phyloP scores from a whole-genome alignment of 345 rosid genomes.

The Syzygium aromaticum region DNA sequence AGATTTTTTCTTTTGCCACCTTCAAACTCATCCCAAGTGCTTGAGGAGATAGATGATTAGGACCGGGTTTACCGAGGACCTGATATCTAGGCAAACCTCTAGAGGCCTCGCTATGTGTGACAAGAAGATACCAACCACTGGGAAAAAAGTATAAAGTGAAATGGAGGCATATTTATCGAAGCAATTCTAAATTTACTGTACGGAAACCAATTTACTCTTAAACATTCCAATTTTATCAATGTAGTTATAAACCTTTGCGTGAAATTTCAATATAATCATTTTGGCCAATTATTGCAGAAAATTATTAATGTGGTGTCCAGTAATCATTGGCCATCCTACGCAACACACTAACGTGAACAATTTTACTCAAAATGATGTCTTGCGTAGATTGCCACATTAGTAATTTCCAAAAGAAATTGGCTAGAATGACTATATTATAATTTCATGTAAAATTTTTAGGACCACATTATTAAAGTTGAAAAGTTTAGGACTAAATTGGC shows the following conservation, averaged over 20 bases:
- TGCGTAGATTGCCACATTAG: not conserved
- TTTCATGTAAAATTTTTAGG: not conserved
- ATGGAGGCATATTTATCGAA: not conserved
- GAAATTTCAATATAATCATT: not conserved
- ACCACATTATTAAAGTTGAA: not conserved
- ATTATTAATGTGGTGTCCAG: not conserved
- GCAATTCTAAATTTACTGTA: not conserved
- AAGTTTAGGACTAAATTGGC: rapidly evolving
- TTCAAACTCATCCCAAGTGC: not conserved
- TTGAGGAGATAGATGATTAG: not conserved
- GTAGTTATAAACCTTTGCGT: not conserved
- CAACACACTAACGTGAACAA: not conserved
- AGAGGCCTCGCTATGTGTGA: not conserved
- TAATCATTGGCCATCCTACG: not conserved
- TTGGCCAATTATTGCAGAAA: rapidly evolving
- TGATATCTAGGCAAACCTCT: not conserved
- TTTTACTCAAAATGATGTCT: not conserved
- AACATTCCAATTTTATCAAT: not conserved
- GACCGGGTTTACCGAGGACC: not conserved
- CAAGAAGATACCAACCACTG: not conserved
- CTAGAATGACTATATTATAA: rapidly evolving
- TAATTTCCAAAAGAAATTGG: not conserved
- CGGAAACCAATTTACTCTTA: not conserved
- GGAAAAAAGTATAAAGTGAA: not conserved
- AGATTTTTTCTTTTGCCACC: no score